Evolutionary conservation across 163 green algal genomes (phyloP).

Genomic region (Chlorella variabilis): DNA sequence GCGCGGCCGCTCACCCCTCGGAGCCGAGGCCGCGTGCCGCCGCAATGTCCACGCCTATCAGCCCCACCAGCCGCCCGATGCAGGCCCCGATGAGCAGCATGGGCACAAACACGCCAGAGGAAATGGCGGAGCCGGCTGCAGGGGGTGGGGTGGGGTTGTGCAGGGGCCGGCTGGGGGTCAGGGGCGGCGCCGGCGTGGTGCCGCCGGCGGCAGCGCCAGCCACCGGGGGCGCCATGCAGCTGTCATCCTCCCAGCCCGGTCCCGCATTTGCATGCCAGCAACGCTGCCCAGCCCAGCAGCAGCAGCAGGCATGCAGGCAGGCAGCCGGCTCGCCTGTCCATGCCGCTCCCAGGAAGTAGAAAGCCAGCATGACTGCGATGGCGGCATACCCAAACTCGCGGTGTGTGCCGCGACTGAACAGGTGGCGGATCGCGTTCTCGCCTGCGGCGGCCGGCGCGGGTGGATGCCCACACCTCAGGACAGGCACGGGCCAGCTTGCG

Average conservation of each 20-base stretch:
- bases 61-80: slow-evolving; percentile 77
- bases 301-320: slow-evolving; percentile 35
- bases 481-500: too few species aligned
- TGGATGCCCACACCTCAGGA: too few species aligned
- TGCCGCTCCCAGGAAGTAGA: slow-evolving; percentile 72
- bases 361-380: slow-evolving; percentile 77
- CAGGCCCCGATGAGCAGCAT: slow-evolving; percentile 92
- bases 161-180: too few species aligned
- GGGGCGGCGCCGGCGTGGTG: too few species aligned
- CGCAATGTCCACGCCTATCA: slow-evolving; percentile 80
- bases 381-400: slow-evolving; percentile 83
- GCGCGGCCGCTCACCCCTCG: slow-evolving; percentile 52
- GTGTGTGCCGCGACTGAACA: slow-evolving; percentile 86
- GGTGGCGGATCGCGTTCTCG: slow-evolving; percentile 86
- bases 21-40: slow-evolving; percentile 51
- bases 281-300: not conserved
- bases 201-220: too few species aligned
- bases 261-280: too few species aligned
- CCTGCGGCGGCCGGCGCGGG: too few species aligned
- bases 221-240: too few species aligned
- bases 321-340: slow-evolving; percentile 66
- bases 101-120: slow-evolving; percentile 86
- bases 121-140: slow-evolving; percentile 28
- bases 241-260: too few species aligned
- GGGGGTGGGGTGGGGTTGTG: slow-evolving; percentile 7